A percentile compares a stretch with the other conserved stretches of the same genome.
These are phyloP conservation scores for Leptodontidium sp. DNA, from an alignment of 2,329 filamentous ascomycete species.

Conservation along the genomic window DNA sequence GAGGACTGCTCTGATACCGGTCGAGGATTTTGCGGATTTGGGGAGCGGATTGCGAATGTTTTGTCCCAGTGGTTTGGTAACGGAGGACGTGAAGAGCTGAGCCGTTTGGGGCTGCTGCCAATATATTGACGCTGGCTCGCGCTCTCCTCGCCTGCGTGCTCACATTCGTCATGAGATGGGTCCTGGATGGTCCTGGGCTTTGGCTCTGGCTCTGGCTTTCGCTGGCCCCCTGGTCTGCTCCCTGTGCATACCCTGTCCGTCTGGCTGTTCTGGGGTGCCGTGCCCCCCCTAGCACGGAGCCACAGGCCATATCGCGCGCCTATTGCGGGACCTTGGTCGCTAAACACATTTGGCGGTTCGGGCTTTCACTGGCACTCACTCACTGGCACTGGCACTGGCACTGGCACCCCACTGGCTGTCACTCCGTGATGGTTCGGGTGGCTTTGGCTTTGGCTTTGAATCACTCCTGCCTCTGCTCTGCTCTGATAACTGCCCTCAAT, in stretches of 20 bases:
- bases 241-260: not conserved
- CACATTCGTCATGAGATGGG: conserved; percentile 42
- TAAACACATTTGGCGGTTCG: conserved; percentile 37
- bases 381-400: not conserved
- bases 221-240: conserved; percentile 1
- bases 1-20: conserved; percentile 7
- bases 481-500: not conserved
- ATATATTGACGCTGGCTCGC: conserved; percentile 44
- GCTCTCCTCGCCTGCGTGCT: conserved; percentile 6
- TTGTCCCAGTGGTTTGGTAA: conserved; percentile 44
- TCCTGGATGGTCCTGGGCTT: not conserved
- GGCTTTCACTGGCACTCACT: not conserved
- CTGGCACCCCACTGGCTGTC: too few species aligned
- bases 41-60: conserved; percentile 27
- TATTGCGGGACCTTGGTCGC: conserved; percentile 44
- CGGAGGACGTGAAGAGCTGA: conserved; percentile 41
- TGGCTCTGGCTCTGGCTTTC: not conserved
- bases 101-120: conserved; percentile 43
- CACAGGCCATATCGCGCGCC: conserved; percentile 41
- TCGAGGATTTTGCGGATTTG: not conserved
- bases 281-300: conserved; percentile 25
- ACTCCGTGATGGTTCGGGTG: not conserved
- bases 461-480: not conserved
- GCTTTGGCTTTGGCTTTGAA: not conserved
- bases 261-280: conserved; percentile 10